Evolutionary conservation across 2,329 filamentous ascomycete species (phyloP).

Genomic region (Fusarium duplospermum): DNA sequence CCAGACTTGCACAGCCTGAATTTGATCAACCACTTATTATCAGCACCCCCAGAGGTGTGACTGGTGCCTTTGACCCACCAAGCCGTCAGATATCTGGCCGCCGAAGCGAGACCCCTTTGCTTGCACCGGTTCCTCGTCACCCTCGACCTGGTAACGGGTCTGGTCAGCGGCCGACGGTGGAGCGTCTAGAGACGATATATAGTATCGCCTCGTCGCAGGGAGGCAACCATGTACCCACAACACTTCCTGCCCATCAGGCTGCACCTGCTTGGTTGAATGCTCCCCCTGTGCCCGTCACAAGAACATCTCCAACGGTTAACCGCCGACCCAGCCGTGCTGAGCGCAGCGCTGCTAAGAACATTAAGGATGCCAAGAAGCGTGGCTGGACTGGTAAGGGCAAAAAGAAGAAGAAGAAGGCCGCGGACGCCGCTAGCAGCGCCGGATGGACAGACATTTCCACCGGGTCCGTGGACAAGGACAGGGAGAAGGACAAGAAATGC

Average conservation of each 20-base stretch:
- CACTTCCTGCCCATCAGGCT: conserved; percentile 30
- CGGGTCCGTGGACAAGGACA: conserved; percentile 45
- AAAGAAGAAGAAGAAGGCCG: conserved; percentile 55
- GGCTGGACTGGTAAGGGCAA: conserved; percentile 63
- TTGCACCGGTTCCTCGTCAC: conserved; percentile 65
- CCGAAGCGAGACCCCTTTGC: conserved; percentile 58
- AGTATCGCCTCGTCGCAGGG: conserved; percentile 47
- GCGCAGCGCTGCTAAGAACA: conserved; percentile 71
- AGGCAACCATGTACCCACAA: conserved; percentile 18
- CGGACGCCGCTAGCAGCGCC: conserved; percentile 57
- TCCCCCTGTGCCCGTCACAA: conserved; percentile 49
- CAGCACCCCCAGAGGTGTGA: conserved; percentile 67
- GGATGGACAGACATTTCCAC: conserved; percentile 66
- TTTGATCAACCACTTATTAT: conserved; percentile 69
- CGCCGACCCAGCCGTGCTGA: conserved; percentile 67
- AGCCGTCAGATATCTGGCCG: conserved; percentile 48
- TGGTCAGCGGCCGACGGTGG: conserved; percentile 58
- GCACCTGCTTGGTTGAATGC: conserved; percentile 52
- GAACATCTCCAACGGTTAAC: conserved; percentile 57
- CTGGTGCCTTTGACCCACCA: conserved; percentile 64
- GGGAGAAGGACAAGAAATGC: conserved; percentile 64
- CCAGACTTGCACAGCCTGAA: conserved; percentile 27
- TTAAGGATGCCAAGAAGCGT: conserved; percentile 68
- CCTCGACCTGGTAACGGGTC: conserved; percentile 54
- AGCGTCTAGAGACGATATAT: conserved; percentile 67